phyloP scores from a whole-genome alignment of 345 rosid genomes.

The Citrus hindsii region DNA sequence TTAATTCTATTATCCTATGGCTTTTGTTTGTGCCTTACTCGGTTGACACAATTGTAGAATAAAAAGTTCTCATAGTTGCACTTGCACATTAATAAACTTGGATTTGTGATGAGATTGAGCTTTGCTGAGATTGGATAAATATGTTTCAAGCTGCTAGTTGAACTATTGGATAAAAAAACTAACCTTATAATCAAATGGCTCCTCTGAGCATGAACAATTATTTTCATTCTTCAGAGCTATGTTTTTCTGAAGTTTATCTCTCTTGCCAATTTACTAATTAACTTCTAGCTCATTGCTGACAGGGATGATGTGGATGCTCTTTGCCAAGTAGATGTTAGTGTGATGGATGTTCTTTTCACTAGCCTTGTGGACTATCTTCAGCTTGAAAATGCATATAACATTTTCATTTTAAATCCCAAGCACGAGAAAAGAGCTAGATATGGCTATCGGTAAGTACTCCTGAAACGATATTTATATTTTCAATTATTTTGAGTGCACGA shows the following conservation, averaged over 20 bases:
- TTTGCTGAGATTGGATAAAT: not conserved
- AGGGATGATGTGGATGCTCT: constrained; percentile 56
- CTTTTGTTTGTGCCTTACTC: not conserved
- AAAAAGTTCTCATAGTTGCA: not conserved
- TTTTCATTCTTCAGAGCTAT: not conserved
- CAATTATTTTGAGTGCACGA: not conserved
- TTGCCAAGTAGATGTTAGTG: constrained; percentile 88
- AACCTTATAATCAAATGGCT: not conserved
- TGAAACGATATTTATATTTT: not conserved
- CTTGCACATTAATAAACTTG: not conserved
- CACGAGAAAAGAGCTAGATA: constrained; percentile 57
- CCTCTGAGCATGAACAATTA: not conserved
- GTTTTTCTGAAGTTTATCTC: constrained; percentile 4
- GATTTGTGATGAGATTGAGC: not conserved
- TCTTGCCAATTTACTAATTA: constrained; percentile 14
- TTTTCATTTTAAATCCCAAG: constrained; percentile 84
- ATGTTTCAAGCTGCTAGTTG: not conserved
- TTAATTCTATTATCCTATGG: not conserved
- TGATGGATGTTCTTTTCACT: constrained; percentile 79
- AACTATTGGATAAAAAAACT: not conserved
- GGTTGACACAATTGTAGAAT: not conserved
- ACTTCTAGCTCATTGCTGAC: constrained; percentile 30
- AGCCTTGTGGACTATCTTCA: constrained; percentile 91
- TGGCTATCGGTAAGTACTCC: constrained; percentile 74
- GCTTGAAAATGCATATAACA: constrained; percentile 79